Conservation (phyloP, 768 basidiomycete species). For the Leccinum subtestaceum region DNA sequence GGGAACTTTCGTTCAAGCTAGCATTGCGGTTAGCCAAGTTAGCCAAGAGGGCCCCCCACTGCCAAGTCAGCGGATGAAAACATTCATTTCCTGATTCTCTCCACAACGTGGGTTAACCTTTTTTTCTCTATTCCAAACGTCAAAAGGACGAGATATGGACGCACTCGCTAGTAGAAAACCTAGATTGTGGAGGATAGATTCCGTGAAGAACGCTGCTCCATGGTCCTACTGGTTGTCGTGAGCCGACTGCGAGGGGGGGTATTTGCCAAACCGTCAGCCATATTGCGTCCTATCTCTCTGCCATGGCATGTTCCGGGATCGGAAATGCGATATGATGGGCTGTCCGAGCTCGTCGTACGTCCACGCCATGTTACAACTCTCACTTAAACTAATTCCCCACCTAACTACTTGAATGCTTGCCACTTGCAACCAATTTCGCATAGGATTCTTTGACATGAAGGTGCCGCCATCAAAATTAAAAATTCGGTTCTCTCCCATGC, state of each 20-base stretch:
- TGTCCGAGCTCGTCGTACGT: neutral
- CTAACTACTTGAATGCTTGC: constrained; percentile 2
- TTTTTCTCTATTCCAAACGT: constrained; percentile 1
- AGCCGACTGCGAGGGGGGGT: neutral
- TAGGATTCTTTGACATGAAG: neutral
- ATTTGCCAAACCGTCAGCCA: neutral
- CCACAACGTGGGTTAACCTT: constrained; percentile 28
- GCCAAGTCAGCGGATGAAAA: neutral
- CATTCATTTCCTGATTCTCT: neutral
- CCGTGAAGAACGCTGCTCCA: neutral
- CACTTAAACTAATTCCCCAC: neutral
- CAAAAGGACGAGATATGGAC: neutral
- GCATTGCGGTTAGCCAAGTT: neutral
- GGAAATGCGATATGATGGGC: neutral
- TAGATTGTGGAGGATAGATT: neutral
- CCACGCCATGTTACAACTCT: neutral
- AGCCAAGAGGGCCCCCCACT: neutral
- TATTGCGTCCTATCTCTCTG: neutral
- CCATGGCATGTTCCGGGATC: neutral
- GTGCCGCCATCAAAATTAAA: constrained; percentile 15
- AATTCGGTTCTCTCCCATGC: constrained; percentile 9
- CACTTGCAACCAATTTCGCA: constrained; percentile 3
- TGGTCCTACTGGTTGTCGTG: neutral
- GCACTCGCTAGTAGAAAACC: neutral
- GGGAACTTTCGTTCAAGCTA: neutral